Conservation (phyloP, 306 rosid species). For the Fragaria iinumae region DNA sequence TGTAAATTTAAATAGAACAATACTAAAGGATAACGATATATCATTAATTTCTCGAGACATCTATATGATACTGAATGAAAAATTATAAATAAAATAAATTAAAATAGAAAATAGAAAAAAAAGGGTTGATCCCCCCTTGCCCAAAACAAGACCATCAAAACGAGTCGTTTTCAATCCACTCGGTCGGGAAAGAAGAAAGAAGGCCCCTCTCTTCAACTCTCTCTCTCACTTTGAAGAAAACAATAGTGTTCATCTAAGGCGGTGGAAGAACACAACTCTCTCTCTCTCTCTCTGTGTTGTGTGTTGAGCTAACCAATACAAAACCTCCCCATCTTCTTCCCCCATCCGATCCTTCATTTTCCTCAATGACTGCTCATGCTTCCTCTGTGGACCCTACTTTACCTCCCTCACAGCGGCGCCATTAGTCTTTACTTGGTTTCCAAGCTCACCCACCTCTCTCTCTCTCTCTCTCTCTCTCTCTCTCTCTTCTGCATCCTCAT, state of each 20-base stretch:
- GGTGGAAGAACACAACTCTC: constrained; percentile 16
- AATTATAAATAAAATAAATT: not conserved
- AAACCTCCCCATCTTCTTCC: too few species aligned
- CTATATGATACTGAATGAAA: too few species aligned
- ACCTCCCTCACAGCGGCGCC: constrained; percentile 73
- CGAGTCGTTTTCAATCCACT: constrained; percentile 40
- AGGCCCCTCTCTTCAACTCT: constrained; percentile 2
- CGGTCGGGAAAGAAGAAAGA: constrained; percentile 20
- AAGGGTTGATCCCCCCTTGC: constrained; percentile 48
- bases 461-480: not conserved
- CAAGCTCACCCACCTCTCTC: constrained; percentile 66
- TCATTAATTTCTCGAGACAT: not conserved
- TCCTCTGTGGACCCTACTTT: constrained; percentile 44
- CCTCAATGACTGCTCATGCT: constrained; percentile 26
- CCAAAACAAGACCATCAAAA: constrained; percentile 43
- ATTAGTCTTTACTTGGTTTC: constrained; percentile 71
- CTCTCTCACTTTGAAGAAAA: constrained; percentile 10
- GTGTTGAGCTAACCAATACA: too few species aligned
- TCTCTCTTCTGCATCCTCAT: constrained; percentile 1
- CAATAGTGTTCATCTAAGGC: constrained; percentile 29
- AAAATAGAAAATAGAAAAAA: too few species aligned
- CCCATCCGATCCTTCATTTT: not conserved
- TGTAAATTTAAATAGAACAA: too few species aligned
- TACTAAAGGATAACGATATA: too few species aligned
- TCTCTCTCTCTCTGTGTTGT: not conserved